Conservation (phyloP, 345 rosid species). For the Populus simonii region DNA sequence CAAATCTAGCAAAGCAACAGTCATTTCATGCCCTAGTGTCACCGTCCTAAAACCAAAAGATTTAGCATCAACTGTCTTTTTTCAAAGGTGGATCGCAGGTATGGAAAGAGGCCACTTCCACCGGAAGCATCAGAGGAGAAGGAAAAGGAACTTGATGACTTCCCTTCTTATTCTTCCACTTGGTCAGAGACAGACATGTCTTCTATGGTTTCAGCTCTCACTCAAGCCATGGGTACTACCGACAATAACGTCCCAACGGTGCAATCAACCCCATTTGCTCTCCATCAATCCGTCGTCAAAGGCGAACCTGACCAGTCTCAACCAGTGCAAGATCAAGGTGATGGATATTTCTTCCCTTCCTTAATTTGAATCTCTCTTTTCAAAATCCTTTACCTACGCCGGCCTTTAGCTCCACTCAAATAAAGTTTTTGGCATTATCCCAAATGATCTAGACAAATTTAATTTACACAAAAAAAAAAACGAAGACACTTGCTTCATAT, state of each 20-base stretch:
- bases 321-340: conserved; percentile 17
- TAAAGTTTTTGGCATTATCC: neutral
- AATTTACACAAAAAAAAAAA: neutral
- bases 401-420: neutral
- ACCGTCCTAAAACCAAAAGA: neutral
- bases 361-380: neutral
- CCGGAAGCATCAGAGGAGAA: conserved; percentile 55
- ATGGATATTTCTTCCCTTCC: neutral
- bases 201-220: conserved; percentile 79
- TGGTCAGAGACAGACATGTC: conserved; percentile 70
- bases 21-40: neutral
- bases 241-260: conserved; percentile 2
- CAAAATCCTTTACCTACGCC: neutral
- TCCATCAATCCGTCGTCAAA: conserved; percentile 4
- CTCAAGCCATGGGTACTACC: conserved; percentile 48
- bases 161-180: conserved; percentile 32
- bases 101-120: conserved; percentile 79
- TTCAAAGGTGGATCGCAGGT: conserved; percentile 47
- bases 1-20: neutral
- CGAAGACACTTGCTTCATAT: too few relatives aligned
- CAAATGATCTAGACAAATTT: neutral
- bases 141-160: conserved; percentile 14
- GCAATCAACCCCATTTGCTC: conserved; percentile 13
- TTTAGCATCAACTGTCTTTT: neutral
- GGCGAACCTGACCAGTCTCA: conserved; percentile 11